Percentiles rank a stretch among this genome's conserved stretches.
These are phyloP conservation scores for Erodium trifolium DNA, from an alignment of 441 rosid genomes.

Conservation along the genomic window DNA sequence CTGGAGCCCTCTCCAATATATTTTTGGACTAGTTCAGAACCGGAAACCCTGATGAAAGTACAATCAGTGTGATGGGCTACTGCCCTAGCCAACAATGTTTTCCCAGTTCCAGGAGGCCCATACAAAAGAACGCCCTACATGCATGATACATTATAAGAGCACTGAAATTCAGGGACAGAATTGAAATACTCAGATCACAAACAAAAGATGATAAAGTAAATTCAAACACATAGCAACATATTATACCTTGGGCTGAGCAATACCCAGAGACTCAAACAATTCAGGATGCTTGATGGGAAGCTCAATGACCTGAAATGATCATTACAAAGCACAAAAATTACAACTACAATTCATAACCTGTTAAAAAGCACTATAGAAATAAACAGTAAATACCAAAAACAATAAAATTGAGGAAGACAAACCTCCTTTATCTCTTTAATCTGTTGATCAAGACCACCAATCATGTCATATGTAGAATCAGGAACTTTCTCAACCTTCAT, in stretches of 20 bases:
- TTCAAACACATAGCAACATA: not conserved
- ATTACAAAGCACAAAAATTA: not conserved
- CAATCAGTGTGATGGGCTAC: conserved; percentile 98
- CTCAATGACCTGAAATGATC: conserved; percentile 68
- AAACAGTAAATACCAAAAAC: not conserved
- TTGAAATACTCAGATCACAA: not conserved
- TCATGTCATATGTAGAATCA: conserved; percentile 45
- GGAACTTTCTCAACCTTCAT: conserved; percentile 98
- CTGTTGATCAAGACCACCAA: conserved; percentile 92
- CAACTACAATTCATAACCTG: not conserved
- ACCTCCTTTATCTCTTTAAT: conserved; percentile 97
- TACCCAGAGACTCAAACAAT: conserved; percentile 79
- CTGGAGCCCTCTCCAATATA: conserved; percentile 97
- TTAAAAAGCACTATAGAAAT: not conserved
- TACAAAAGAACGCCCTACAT: conserved; percentile 81
- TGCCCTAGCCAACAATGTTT: conserved; percentile 88
- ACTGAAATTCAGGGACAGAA: not conserved
- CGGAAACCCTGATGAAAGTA: conserved; percentile 96
- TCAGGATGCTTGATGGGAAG: conserved; percentile 33
- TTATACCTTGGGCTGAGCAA: conserved; percentile 86
- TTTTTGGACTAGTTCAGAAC: conserved; percentile 89
- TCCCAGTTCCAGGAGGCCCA: conserved; percentile 98
- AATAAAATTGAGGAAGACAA: not conserved
- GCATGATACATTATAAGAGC: not conserved
- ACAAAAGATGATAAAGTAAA: conserved; percentile 4